Evolutionary conservation across 2,329 filamentous ascomycete species (phyloP).

Genomic region (Parascedosporium putredinis): DNA sequence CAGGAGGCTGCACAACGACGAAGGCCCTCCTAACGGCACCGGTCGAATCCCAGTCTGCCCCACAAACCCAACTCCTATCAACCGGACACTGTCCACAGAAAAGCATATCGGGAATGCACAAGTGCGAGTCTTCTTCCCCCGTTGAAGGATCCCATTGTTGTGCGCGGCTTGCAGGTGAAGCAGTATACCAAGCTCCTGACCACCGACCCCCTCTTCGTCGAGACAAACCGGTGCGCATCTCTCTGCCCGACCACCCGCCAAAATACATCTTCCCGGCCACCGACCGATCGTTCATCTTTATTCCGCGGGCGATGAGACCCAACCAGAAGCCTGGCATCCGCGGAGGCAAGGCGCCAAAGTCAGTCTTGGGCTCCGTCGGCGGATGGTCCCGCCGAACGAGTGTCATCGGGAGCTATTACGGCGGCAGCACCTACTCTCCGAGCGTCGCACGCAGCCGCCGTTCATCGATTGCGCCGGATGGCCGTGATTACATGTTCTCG

Average conservation of each 20-base stretch:
- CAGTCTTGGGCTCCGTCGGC: conserved; percentile 57
- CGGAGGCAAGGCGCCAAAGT: conserved; percentile 54
- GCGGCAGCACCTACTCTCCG: conserved; percentile 75
- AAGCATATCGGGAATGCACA: conserved; percentile 76
- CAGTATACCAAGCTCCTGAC: conserved; percentile 92
- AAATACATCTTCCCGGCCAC: conserved; percentile 85
- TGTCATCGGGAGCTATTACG: conserved; percentile 58
- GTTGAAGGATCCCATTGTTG: conserved; percentile 60
- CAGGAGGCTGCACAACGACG: conserved; percentile 22
- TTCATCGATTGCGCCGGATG: conserved; percentile 61
- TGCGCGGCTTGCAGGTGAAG: conserved; percentile 69
- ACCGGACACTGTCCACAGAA: conserved; percentile 72
- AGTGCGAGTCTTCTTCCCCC: conserved; percentile 71
- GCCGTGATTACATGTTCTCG: conserved; percentile 66
- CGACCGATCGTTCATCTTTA: conserved; percentile 95
- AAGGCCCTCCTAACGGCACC: conserved; percentile 44
- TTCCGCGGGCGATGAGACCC: conserved; percentile 82
- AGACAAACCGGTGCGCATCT: conserved; percentile 93
- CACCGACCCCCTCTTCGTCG: conserved; percentile 87
- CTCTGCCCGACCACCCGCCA: conserved; percentile 66
- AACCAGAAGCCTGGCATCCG: conserved; percentile 80
- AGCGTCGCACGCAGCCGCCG: conserved; percentile 82
- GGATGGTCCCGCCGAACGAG: conserved; percentile 73
- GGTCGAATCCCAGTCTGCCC: conserved; percentile 45
- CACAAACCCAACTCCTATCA: conserved; percentile 54